Conservation (phyloP, 805 yeast genomes). For the Wickerhamiella bombiphila region DNA sequence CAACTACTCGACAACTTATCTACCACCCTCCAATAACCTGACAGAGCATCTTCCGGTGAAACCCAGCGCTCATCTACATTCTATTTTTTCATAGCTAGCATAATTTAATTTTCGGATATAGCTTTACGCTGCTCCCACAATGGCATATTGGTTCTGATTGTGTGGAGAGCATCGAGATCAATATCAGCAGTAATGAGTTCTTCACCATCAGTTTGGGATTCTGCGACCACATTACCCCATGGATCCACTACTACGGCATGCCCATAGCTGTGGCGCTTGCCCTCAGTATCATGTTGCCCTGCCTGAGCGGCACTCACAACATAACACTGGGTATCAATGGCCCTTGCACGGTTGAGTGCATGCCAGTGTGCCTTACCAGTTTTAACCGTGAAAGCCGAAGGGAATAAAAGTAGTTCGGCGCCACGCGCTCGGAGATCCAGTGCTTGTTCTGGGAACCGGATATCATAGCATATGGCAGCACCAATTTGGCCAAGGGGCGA, state of each 20-base stretch:
- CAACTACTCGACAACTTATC: neutral
- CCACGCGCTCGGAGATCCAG: constrained; percentile 48
- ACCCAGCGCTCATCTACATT: no score
- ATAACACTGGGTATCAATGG: constrained; percentile 75
- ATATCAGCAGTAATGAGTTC: constrained; percentile 68
- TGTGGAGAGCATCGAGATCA: constrained; percentile 40
- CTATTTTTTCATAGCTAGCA: no score
- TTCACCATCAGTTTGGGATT: constrained; percentile 64
- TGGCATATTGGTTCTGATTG: constrained; percentile 54
- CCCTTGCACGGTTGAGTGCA: constrained; percentile 62
- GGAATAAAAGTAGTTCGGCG: constrained; percentile 65
- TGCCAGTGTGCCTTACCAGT: constrained; percentile 93
- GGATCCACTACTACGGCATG: constrained; percentile 82
- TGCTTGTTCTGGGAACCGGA: constrained; percentile 67
- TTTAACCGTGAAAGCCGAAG: constrained; percentile 83
- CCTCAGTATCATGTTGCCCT: constrained; percentile 51
- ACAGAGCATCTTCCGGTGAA: no score
- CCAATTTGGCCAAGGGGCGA: constrained; percentile 54
- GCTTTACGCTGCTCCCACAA: constrained; percentile 41
- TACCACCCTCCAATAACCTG: no score
- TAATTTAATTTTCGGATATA: no score
- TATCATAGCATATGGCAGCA: constrained; percentile 76
- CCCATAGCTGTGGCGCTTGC: constrained; percentile 74
- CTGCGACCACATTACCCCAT: constrained; percentile 69
- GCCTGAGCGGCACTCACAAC: constrained; percentile 83